These are phyloP conservation scores for Cucurbita argyrosperma DNA, from an alignment of 306 rosid species.

Conservation along the genomic window DNA sequence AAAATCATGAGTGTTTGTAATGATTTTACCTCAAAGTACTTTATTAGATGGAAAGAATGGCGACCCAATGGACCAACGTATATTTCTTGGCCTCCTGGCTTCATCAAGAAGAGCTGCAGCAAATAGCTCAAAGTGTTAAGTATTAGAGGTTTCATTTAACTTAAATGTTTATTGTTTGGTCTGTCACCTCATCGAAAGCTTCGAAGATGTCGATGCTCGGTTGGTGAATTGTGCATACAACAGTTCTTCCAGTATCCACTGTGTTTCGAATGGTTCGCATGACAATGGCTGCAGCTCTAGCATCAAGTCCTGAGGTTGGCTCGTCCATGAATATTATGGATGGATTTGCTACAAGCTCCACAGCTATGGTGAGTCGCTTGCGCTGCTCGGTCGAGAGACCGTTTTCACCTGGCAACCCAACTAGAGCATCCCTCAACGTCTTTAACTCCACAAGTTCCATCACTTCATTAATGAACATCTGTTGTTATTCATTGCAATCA, in stretches of 20 bases:
- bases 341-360: slow-evolving; percentile 43
- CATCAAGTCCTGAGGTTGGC: slow-evolving; percentile 47
- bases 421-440: slow-evolving; percentile 25
- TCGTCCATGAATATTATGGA: slow-evolving; percentile 49
- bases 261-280: slow-evolving; percentile 48
- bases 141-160: not conserved
- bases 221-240: slow-evolving; percentile 46
- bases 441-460: slow-evolving; percentile 40
- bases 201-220: slow-evolving; percentile 53
- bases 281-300: slow-evolving; percentile 48
- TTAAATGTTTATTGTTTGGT: not conserved
- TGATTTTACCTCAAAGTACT: slow-evolving; percentile 27
- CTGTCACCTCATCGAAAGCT: slow-evolving; percentile 37
- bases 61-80: slow-evolving; percentile 35
- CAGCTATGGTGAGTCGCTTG: slow-evolving; percentile 41
- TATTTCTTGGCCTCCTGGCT: slow-evolving; percentile 37
- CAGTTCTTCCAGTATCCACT: slow-evolving; percentile 41
- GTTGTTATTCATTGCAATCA: not conserved
- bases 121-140: not conserved
- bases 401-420: slow-evolving; percentile 37
- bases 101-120: slow-evolving; percentile 30
- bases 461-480: slow-evolving; percentile 43
- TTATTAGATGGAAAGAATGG: slow-evolving; percentile 22
- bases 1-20: not conserved
- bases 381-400: slow-evolving; percentile 45